These are phyloP conservation scores for Furcasterigmium furcatum DNA, from an alignment of 2,329 filamentous ascomycete genomes.

Conservation along the genomic window DNA sequence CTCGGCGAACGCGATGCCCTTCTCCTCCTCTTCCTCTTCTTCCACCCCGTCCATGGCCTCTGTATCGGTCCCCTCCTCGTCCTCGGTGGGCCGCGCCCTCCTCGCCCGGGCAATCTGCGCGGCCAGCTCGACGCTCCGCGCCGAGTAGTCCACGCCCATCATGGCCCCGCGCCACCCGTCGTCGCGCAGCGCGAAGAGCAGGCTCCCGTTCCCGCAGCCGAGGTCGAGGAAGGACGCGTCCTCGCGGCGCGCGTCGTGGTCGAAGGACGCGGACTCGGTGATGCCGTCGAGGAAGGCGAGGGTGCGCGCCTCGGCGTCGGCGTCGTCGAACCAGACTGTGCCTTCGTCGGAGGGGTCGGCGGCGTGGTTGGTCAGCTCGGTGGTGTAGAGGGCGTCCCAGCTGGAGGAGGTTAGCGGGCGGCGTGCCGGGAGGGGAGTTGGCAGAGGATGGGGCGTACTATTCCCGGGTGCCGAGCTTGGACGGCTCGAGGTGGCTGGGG, in stretches of 20 bases:
- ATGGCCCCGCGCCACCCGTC: slow-evolving; percentile 61
- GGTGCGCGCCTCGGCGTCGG: slow-evolving; percentile 80
- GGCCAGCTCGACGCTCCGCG: slow-evolving; percentile 71
- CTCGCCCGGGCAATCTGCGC: slow-evolving; percentile 49
- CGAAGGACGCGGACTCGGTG: slow-evolving; percentile 12
- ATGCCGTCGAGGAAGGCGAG: slow-evolving; percentile 57
- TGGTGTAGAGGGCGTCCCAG: slow-evolving; percentile 73
- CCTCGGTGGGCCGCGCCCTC: slow-evolving; percentile 10
- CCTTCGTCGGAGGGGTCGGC: slow-evolving; percentile 75
- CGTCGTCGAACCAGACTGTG: slow-evolving; percentile 95
- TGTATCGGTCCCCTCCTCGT: slow-evolving; percentile 10
- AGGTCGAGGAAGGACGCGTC: slow-evolving; percentile 71
- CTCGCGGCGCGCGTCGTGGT: slow-evolving; percentile 12
- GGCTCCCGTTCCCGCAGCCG: slow-evolving; percentile 89
- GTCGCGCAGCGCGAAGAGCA: slow-evolving; percentile 78
- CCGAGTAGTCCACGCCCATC: slow-evolving; percentile 87
- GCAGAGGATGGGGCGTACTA: slow-evolving; percentile 78
- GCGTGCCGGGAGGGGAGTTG: slow-evolving; percentile 2
- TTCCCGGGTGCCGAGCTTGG: slow-evolving; percentile 80
- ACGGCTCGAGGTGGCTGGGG: slow-evolving; percentile 72
- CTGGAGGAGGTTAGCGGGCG: slow-evolving; percentile 35
- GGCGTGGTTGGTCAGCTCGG: slow-evolving; percentile 68
- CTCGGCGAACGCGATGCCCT: slow-evolving; percentile 33
- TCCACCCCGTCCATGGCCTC: not conserved
- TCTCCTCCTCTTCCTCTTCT: slow-evolving; percentile 6